Percentiles rank a stretch among this genome's conserved stretches.
Evolutionary conservation across 345 rosid species (phyloP).

Genomic region (Conringia planisiliqua): DNA sequence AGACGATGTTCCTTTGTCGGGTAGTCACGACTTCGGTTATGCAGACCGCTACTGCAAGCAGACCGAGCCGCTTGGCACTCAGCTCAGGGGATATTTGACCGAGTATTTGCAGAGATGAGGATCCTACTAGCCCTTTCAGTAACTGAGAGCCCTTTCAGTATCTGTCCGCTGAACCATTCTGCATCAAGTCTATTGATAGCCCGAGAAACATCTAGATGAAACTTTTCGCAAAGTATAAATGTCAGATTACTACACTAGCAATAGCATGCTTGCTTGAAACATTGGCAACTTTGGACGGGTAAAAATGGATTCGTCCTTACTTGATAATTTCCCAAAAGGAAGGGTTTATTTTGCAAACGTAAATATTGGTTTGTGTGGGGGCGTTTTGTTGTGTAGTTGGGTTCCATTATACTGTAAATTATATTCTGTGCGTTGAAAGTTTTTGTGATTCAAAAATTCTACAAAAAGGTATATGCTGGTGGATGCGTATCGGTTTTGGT

Average conservation of each 20-base stretch:
- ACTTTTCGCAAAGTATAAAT: no score
- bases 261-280: no score
- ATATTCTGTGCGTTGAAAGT: constrained; percentile 13
- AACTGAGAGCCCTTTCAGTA: no score
- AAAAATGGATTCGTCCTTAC: no score
- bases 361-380: not conserved
- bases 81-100: constrained; percentile 53
- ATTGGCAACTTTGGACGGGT: no score
- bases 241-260: no score
- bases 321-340: not conserved
- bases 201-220: not conserved
- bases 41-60: constrained; percentile 62
- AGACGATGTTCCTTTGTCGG: constrained; percentile 59
- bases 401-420: not conserved
- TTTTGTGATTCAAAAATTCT: not conserved
- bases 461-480: constrained; percentile 7
- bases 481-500: constrained; percentile 13
- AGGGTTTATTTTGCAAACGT: not conserved
- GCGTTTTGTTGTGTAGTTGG: not conserved
- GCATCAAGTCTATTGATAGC: not conserved
- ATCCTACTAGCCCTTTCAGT: not conserved
- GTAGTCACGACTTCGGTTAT: constrained; percentile 75
- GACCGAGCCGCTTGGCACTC: constrained; percentile 53
- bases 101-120: constrained; percentile 40
- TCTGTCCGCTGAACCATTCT: not conserved